These are phyloP conservation scores for Fomitiporia mediterranea DNA, from an alignment of 1,284 basidiomycete species.

Conservation along the genomic window DNA sequence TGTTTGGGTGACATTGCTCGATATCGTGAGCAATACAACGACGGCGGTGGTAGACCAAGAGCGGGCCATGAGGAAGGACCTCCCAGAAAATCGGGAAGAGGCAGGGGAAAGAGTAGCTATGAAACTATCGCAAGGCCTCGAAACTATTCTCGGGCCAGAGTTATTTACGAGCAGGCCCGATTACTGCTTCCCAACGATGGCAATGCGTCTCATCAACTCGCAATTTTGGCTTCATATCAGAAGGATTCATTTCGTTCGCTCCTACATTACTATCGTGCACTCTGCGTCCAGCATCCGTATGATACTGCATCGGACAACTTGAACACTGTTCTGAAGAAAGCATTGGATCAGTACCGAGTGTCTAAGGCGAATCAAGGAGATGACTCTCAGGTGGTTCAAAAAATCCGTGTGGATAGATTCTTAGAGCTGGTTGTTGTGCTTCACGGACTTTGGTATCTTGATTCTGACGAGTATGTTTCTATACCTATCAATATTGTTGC, in stretches of 20 bases:
- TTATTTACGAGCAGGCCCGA: constrained; percentile 82
- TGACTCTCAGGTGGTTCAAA: constrained; percentile 28
- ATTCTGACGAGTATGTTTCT: constrained; percentile 52
- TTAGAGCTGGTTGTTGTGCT: constrained; percentile 70
- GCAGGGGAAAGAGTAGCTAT: constrained; percentile 39
- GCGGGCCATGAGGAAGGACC: constrained; percentile 58
- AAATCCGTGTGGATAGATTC: constrained; percentile 51
- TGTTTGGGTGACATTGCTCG: constrained; percentile 92
- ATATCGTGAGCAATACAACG: constrained; percentile 88
- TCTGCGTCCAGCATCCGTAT: constrained; percentile 85
- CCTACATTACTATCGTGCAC: constrained; percentile 87
- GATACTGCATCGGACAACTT: constrained; percentile 87
- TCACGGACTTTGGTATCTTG: constrained; percentile 65
- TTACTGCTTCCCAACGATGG: constrained; percentile 76
- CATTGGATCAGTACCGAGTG: constrained; percentile 54
- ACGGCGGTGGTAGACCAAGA: constrained; percentile 57
- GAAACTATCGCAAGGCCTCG: constrained; percentile 46
- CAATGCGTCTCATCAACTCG: constrained; percentile 93
- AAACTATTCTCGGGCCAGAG: constrained; percentile 72
- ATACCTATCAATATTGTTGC: constrained; percentile 18
- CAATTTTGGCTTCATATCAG: constrained; percentile 84
- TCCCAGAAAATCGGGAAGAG: constrained; percentile 35
- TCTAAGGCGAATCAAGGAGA: constrained; percentile 39
- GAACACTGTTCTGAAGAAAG: constrained; percentile 62
- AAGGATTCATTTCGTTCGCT: constrained; percentile 78